Conservation (phyloP, 345 rosid genomes). For the Sapria himalayana region DNA sequence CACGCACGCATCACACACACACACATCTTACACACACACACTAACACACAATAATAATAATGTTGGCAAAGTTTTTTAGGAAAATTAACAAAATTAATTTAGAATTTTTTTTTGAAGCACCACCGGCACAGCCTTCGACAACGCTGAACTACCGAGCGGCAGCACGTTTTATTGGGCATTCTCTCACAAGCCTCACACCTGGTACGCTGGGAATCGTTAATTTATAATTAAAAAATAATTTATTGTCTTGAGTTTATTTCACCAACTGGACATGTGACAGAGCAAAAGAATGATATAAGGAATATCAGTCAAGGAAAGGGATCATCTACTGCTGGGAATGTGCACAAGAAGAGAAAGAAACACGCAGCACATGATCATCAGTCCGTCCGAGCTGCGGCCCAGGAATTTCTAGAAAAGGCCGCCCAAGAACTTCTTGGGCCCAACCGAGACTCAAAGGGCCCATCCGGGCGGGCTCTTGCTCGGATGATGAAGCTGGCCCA, state of each 20-base stretch:
- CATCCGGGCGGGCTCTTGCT: constrained; percentile 14
- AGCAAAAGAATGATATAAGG: constrained; percentile 47
- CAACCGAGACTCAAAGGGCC: constrained; percentile 47
- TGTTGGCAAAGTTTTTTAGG: too few relatives aligned
- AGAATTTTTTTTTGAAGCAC: constrained; percentile 26
- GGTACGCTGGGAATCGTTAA: constrained; percentile 22
- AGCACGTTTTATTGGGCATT: constrained; percentile 71
- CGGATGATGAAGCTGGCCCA: constrained; percentile 22
- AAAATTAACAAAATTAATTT: too few relatives aligned
- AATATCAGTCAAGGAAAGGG: constrained; percentile 48
- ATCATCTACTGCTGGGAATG: constrained; percentile 16
- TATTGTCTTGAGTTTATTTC: constrained; percentile 4
- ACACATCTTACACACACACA: too few relatives aligned
- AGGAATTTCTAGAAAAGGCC: constrained; percentile 85
- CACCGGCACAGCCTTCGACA: constrained; percentile 50
- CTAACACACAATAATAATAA: too few relatives aligned
- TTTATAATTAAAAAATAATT: constrained; percentile 1
- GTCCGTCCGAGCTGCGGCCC: constrained; percentile 51
- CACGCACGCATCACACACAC: too few relatives aligned
- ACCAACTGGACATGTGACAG: too few relatives aligned
- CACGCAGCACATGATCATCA: constrained; percentile 34
- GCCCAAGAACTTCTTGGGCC: constrained; percentile 57
- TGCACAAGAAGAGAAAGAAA: constrained; percentile 58
- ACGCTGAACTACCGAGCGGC: constrained; percentile 69
- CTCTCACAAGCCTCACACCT: constrained; percentile 66